Evolutionary conservation across 495 filamentous ascomycete species (phyloP).

Genomic region (Sphaerosporella brunnea): DNA sequence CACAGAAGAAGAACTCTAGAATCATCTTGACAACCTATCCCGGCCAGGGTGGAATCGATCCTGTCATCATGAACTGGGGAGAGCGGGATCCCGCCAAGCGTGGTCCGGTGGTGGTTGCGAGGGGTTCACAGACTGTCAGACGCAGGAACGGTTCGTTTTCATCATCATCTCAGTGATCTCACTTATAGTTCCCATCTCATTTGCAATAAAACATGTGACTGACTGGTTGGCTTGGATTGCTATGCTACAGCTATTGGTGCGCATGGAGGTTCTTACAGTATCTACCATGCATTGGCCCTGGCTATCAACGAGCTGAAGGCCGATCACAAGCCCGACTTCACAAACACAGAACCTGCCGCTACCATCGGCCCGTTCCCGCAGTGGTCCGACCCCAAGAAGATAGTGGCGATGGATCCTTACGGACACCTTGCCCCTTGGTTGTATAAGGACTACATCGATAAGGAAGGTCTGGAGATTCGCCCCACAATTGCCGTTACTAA

Average conservation of each 20-base stretch:
- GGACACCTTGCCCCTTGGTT: conserved; percentile 79
- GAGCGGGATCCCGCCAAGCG: conserved; percentile 50
- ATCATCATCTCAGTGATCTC: no score
- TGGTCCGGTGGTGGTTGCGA: conserved; percentile 82
- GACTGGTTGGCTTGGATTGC: no score
- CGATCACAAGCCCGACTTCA: conserved; percentile 82
- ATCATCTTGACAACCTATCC: conserved; percentile 73
- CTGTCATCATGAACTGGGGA: conserved; percentile 78
- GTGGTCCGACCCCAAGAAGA: conserved; percentile 84
- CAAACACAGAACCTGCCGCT: conserved; percentile 81
- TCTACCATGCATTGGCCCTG: conserved; percentile 88
- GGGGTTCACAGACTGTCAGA: conserved; percentile 55
- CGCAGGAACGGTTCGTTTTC: conserved; percentile 58
- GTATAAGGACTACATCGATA: conserved; percentile 48
- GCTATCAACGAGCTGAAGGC: conserved; percentile 72
- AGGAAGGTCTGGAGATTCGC: conserved; percentile 64
- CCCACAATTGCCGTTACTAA: conserved; percentile 90
- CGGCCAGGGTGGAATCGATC: conserved; percentile 82
- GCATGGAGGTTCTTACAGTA: conserved; percentile 92
- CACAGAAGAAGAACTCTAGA: conserved; percentile 34
- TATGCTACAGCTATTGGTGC: conserved; percentile 42
- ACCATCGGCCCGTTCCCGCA: conserved; percentile 73
- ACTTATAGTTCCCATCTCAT: no score
- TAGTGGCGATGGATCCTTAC: conserved; percentile 91
- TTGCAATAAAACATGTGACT: no score